Percentiles rank a stretch among this genome's conserved stretches.
These are phyloP conservation scores for Pulicaria dysenterica DNA, from an alignment of 129 eudicot genomes.

Conservation along the genomic window DNA sequence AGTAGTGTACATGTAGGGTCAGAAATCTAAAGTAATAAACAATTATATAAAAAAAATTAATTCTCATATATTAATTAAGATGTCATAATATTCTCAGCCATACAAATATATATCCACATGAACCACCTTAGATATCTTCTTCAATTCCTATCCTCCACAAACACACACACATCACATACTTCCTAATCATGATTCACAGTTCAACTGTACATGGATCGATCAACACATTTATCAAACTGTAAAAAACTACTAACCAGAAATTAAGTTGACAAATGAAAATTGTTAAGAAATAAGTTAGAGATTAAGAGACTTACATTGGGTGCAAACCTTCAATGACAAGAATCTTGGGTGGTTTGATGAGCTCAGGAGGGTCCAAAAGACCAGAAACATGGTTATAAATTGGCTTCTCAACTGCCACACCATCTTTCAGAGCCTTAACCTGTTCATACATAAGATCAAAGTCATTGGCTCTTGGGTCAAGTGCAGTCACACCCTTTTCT, in stretches of 20 bases:
- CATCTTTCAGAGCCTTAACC: constrained; percentile 76
- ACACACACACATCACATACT: constrained; percentile 22
- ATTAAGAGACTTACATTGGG: constrained; percentile 68
- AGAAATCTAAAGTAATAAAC: background rate
- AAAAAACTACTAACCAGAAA: background rate
- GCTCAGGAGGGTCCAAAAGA: constrained; percentile 85
- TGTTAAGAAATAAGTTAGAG: background rate
- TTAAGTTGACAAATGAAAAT: background rate
- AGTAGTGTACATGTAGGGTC: background rate
- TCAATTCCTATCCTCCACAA: constrained; percentile 25
- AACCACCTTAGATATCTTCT: constrained; percentile 30
- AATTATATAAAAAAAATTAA: background rate
- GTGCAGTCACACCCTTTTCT: constrained; percentile 90
- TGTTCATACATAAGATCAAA: constrained; percentile 96
- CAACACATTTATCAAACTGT: constrained; percentile 5
- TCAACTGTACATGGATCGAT: constrained; percentile 8
- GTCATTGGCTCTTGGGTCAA: constrained; percentile 87
- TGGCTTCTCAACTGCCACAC: constrained; percentile 71
- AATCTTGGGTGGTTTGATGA: constrained; percentile 86
- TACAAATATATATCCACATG: constrained; percentile 40
- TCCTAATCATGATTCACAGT: constrained; percentile 7
- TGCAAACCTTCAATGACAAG: constrained; percentile 92
- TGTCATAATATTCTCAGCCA: constrained; percentile 46
- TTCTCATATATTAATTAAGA: constrained; percentile 4
- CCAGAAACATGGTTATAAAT: constrained; percentile 91